These are phyloP conservation scores for Linum tenue DNA, from an alignment of 345 rosid genomes.

Conservation along the genomic window DNA sequence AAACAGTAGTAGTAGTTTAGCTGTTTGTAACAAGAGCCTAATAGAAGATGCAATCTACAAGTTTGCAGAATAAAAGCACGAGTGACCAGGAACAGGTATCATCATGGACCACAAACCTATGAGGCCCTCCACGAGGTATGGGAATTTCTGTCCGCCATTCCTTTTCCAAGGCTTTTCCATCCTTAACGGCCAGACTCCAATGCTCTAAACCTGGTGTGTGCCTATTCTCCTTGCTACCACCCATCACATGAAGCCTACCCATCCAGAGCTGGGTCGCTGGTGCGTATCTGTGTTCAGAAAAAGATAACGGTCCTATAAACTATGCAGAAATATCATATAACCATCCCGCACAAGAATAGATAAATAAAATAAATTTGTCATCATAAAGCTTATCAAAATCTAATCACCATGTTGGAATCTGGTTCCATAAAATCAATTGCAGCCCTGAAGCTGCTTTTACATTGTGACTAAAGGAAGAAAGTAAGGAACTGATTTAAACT, in stretches of 20 bases:
- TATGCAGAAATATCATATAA: conserved; percentile 11
- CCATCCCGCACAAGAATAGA: not conserved
- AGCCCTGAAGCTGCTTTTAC: no score
- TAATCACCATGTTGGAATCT: no score
- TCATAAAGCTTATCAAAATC: no score
- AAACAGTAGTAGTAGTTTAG: not conserved
- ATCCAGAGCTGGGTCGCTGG: conserved; percentile 97
- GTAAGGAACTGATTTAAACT: no score
- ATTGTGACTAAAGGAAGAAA: no score
- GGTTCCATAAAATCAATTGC: no score
- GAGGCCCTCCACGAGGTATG: conserved; percentile 98
- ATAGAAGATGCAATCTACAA: not conserved
- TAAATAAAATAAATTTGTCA: not conserved
- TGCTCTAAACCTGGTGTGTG: conserved; percentile 80
- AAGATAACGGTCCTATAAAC: not conserved
- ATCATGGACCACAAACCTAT: conserved; percentile 44
- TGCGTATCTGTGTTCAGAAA: conserved; percentile 53
- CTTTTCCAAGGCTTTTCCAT: conserved; percentile 70
- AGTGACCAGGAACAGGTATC: not conserved
- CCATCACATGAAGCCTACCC: conserved; percentile 99
- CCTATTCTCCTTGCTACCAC: conserved; percentile 91
- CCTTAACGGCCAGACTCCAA: conserved; percentile 87
- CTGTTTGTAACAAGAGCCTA: not conserved
- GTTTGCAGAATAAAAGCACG: not conserved
- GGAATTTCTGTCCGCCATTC: conserved; percentile 89